Conservation (phyloP, 805 yeast genomes). For the Lachancea fermentati region DNA sequence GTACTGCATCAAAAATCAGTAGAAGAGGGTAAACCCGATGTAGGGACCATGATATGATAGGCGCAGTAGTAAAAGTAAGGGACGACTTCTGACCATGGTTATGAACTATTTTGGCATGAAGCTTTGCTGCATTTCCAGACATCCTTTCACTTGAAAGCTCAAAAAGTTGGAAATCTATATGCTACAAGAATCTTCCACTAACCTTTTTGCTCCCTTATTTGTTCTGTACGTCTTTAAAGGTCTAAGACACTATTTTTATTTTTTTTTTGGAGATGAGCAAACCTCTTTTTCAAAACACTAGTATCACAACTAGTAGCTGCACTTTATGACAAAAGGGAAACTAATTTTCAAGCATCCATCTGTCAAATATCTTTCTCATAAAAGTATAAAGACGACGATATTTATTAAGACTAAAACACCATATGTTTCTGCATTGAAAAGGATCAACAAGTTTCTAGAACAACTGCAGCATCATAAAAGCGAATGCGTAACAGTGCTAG, state of each 20-base stretch:
- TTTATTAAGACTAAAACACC: conserved; percentile 65
- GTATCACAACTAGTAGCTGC: no score
- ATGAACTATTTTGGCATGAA: conserved; percentile 11
- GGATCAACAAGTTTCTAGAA: conserved; percentile 48
- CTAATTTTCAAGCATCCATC: conserved; percentile 21
- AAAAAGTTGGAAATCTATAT: no score
- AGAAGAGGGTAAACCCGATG: conserved; percentile 25
- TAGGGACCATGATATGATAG: conserved; percentile 18
- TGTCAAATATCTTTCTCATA: conserved; percentile 33
- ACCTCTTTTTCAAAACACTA: no score
- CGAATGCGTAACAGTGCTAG: conserved; percentile 51
- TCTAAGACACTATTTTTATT: no score
- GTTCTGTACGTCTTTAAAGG: no score
- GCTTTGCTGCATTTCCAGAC: conserved; percentile 2
- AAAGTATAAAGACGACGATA: conserved; percentile 44
- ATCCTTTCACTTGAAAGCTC: neutral
- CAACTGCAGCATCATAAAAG: conserved; percentile 41
- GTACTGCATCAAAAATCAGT: conserved; percentile 21
- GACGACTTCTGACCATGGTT: conserved; percentile 21
- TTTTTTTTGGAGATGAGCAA: neutral
- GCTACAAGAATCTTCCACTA: no score
- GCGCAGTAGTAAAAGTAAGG: conserved; percentile 19
- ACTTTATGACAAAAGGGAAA: conserved; percentile 8
- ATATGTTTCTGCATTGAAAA: conserved; percentile 64
- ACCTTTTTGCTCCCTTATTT: no score